A percentile compares a stretch with the other conserved stretches of the same genome.
phyloP scores from a whole-genome alignment of 2,329 filamentous ascomycete species.

The Fusarium globosum region DNA sequence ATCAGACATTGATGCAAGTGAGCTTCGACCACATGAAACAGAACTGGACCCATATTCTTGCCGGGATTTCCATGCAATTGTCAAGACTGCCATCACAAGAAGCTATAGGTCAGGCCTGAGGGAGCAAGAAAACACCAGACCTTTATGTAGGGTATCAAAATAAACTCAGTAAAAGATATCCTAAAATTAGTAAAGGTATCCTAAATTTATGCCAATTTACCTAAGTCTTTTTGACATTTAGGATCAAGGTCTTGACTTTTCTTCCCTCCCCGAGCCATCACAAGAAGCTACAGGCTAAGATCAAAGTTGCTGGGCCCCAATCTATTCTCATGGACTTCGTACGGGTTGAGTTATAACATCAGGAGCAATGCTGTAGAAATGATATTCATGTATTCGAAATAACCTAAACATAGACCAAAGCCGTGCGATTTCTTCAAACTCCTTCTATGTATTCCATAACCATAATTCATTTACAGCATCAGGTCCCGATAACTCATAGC shows the following conservation, averaged over 20 bases:
- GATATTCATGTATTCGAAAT: not conserved
- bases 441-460: not conserved
- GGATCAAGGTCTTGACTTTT: no score
- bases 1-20: not conserved
- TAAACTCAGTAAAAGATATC: no score
- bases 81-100: not conserved
- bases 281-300: not conserved
- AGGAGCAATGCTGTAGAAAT: not conserved
- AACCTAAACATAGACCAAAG: not conserved
- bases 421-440: not conserved
- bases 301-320: not conserved
- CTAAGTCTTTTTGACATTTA: no score
- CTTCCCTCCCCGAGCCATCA: not conserved
- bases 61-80: not conserved
- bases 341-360: not conserved
- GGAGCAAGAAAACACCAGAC: no score
- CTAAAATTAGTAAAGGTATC: no score
- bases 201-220: no score
- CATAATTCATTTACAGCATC: not conserved
- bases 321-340: not conserved
- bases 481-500: not conserved
- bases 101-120: not conserved
- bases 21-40: not conserved
- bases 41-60: not conserved
- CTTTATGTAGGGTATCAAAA: no score